phyloP scores from a whole-genome alignment of 2,329 filamentous ascomycete species.

The Aspergillus hortae region DNA sequence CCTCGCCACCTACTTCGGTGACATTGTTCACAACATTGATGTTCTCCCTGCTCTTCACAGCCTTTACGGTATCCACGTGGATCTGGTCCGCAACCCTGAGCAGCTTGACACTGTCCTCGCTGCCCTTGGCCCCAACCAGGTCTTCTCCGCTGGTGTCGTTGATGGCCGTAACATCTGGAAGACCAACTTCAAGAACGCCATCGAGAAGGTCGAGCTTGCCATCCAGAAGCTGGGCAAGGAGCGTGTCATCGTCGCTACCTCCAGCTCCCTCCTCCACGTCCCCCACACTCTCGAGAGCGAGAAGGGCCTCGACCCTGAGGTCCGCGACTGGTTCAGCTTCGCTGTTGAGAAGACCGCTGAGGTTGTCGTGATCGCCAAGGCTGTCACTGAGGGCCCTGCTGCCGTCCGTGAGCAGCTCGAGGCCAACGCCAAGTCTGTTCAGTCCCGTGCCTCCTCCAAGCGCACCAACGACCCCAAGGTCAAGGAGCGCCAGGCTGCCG shows the following conservation, averaged over 20 bases:
- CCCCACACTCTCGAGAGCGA: slow-evolving; percentile 97
- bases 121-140: slow-evolving; percentile 81
- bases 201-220: slow-evolving; percentile 83
- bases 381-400: slow-evolving; percentile 86
- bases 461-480: slow-evolving; percentile 96
- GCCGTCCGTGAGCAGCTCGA: slow-evolving; percentile 84
- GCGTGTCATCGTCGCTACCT: slow-evolving; percentile 93
- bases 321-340: slow-evolving; percentile 98
- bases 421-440: slow-evolving; percentile 92
- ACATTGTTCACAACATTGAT: slow-evolving; percentile 98
- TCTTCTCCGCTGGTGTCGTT: slow-evolving; percentile 93
- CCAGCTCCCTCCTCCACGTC: slow-evolving; percentile 95
- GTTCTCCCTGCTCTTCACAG: slow-evolving; percentile 69
- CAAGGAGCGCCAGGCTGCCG: slow-evolving; percentile 91
- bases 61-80: slow-evolving; percentile 83
- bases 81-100: slow-evolving; percentile 97
- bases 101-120: slow-evolving; percentile 83
- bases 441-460: slow-evolving; percentile 85
- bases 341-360: slow-evolving; percentile 91
- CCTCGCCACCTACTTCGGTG: slow-evolving; percentile 97
- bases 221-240: slow-evolving; percentile 97
- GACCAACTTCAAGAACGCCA: slow-evolving; percentile 96
- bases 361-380: slow-evolving; percentile 91
- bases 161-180: slow-evolving; percentile 99
- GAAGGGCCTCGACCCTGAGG: slow-evolving; percentile 94